phyloP scores from a whole-genome alignment of 768 basidiomycete genomes.

The Macrocybe gigantea region DNA sequence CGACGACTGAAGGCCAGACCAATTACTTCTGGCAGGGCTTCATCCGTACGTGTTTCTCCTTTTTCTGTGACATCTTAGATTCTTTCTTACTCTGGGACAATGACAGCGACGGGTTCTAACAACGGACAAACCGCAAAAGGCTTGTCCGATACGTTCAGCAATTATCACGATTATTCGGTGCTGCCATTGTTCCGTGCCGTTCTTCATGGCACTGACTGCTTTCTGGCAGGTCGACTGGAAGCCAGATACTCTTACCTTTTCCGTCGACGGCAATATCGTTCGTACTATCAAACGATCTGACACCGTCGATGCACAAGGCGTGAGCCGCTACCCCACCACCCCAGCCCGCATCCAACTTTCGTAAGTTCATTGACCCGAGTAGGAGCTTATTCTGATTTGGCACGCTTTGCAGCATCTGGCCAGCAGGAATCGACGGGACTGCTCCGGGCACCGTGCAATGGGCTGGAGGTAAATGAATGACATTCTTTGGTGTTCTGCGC shows the following conservation, averaged over 20 bases:
- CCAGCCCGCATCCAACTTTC: constrained; percentile 79
- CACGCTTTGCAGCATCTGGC: constrained; percentile 56
- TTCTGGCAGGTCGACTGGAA: constrained; percentile 72
- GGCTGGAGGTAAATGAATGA: constrained; percentile 53
- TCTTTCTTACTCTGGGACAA: background rate
- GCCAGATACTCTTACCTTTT: constrained; percentile 56
- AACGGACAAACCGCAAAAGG: constrained; percentile 43
- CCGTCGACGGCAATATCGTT: constrained; percentile 65
- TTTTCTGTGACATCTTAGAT: background rate
- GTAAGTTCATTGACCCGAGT: constrained; percentile 25
- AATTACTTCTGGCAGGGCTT: constrained; percentile 78
- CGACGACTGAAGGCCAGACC: constrained; percentile 62
- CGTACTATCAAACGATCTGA: constrained; percentile 63
- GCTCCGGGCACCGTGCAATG: constrained; percentile 71
- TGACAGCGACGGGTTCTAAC: constrained; percentile 32
- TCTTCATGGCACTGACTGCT: background rate
- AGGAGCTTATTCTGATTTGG: too few species aligned
- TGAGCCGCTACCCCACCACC: constrained; percentile 65
- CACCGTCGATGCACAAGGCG: constrained; percentile 47
- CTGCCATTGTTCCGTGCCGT: constrained; percentile 14
- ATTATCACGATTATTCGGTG: constrained; percentile 76
- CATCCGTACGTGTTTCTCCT: constrained; percentile 44
- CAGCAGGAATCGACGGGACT: constrained; percentile 61
- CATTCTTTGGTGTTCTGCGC: background rate
- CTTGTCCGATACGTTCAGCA: constrained; percentile 56